Conservation (phyloP, 345 rosid species). For the Erodium maritimum region DNA sequence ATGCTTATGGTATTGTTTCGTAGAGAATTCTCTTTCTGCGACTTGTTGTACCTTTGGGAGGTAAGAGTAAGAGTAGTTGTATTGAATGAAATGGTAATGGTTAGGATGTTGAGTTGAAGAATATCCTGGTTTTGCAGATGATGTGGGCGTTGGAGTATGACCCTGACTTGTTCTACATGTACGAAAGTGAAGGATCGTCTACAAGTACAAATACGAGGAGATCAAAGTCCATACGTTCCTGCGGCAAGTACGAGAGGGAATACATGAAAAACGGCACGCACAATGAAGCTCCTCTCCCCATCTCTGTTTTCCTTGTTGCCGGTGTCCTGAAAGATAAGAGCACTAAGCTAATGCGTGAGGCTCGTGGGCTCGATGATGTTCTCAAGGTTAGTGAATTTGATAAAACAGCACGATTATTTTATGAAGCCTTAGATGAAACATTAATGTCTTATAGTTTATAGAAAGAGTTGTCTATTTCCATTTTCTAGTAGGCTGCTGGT, state of each 20-base stretch:
- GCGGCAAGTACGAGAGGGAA: constrained; percentile 85
- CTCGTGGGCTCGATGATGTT: constrained; percentile 89
- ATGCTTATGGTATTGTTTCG: constrained; percentile 98
- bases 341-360: constrained; percentile 65
- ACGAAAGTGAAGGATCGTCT: constrained; percentile 59
- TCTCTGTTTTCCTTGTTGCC: constrained; percentile 90
- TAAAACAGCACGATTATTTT: too few species aligned
- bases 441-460: too few species aligned
- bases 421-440: too few species aligned
- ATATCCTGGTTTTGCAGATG: constrained; percentile 76
- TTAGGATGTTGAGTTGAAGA: neutral
- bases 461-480: too few species aligned
- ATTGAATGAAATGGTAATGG: neutral
- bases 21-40: constrained; percentile 90
- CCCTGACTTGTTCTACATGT: constrained; percentile 60
- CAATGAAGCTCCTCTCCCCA: constrained; percentile 72
- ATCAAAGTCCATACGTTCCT: constrained; percentile 50
- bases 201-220: constrained; percentile 47
- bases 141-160: constrained; percentile 99
- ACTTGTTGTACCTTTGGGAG: constrained; percentile 98
- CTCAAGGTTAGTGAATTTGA: constrained; percentile 40
- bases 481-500: too few species aligned
- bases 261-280: constrained; percentile 51
- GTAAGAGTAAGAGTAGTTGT: constrained; percentile 24
- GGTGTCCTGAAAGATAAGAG: constrained; percentile 95